Conservation (phyloP, 2,329 filamentous ascomycete species). For the Hypoxylon sp. region DNA sequence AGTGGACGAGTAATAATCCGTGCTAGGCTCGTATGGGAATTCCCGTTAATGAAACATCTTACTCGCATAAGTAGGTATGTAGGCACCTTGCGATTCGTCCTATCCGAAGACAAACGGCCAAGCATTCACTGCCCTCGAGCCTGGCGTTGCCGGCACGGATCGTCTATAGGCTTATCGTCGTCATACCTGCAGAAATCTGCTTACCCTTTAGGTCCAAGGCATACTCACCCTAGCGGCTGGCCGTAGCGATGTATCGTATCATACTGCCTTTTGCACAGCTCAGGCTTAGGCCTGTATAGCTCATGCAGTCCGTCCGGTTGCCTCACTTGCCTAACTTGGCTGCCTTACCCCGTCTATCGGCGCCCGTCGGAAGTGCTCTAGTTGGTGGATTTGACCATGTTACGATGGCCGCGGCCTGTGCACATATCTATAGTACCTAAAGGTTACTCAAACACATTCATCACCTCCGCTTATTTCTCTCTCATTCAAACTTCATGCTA, state of each 20-base stretch:
- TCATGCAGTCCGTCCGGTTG: conserved; percentile 31
- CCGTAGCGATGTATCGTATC: conserved; percentile 20
- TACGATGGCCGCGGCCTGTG: conserved; percentile 21
- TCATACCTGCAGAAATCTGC: conserved; percentile 9
- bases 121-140: conserved; percentile 13
- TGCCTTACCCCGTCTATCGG: conserved; percentile 12
- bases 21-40: neutral
- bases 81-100: conserved; percentile 5
- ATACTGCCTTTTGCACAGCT: conserved; percentile 10
- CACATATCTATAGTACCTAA: conserved; percentile 22
- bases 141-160: conserved; percentile 8
- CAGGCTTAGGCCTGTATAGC: conserved; percentile 6
- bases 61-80: conserved; percentile 1
- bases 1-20: conserved; percentile 1
- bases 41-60: conserved; percentile 3
- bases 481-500: neutral
- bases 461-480: conserved; percentile 12
- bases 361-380: conserved; percentile 11
- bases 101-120: conserved; percentile 3
- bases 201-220: conserved; percentile 12
- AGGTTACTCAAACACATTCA: conserved; percentile 5
- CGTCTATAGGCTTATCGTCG: neutral
- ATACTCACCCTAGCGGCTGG: conserved; percentile 8
- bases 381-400: conserved; percentile 22
- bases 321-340: conserved; percentile 31